These are phyloP conservation scores for Nicotiana undulata DNA, from an alignment of 257 asterid species.

Conservation along the genomic window DNA sequence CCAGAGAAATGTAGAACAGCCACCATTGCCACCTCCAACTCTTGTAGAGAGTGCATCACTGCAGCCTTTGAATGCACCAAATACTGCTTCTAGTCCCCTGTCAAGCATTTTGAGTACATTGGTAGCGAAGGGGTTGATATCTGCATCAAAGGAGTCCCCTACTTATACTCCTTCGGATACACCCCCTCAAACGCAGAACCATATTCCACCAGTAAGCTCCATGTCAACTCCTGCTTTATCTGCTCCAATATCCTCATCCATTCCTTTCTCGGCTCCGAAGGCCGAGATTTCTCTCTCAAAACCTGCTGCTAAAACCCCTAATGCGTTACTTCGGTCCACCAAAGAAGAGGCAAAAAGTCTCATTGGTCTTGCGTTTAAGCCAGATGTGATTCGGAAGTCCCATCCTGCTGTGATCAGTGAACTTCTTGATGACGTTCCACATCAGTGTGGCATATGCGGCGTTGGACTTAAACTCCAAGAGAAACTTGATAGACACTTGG, in stretches of 20 bases:
- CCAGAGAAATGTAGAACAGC: constrained; percentile 31
- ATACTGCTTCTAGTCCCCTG: constrained; percentile 50
- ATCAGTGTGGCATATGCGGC: constrained; percentile 59
- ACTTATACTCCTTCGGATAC: constrained; percentile 20
- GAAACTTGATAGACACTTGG: constrained; percentile 65
- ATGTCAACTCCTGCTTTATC: constrained; percentile 32
- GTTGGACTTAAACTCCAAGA: constrained; percentile 56
- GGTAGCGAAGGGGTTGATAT: constrained; percentile 76
- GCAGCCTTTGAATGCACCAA: constrained; percentile 25
- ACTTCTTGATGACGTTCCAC: constrained; percentile 55
- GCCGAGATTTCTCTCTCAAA: constrained; percentile 24
- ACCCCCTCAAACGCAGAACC: constrained; percentile 31
- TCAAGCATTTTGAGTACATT: constrained; percentile 79
- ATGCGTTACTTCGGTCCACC: constrained; percentile 20
- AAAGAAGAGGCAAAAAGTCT: constrained; percentile 34
- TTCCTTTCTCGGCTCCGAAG: constrained; percentile 24
- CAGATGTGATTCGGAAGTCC: constrained; percentile 51
- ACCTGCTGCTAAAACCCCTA: constrained; percentile 24
- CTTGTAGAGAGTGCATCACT: constrained; percentile 23
- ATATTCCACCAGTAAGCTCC: constrained; percentile 24
- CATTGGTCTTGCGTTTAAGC: constrained; percentile 63
- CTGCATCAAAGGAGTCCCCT: constrained; percentile 44
- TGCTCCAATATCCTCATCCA: constrained; percentile 26
- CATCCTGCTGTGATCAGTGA: constrained; percentile 62
- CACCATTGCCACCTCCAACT: constrained; percentile 29